Evolutionary conservation across 2,329 filamentous ascomycete species (phyloP).

Genomic region (Colletotrichum chrysophilum): DNA sequence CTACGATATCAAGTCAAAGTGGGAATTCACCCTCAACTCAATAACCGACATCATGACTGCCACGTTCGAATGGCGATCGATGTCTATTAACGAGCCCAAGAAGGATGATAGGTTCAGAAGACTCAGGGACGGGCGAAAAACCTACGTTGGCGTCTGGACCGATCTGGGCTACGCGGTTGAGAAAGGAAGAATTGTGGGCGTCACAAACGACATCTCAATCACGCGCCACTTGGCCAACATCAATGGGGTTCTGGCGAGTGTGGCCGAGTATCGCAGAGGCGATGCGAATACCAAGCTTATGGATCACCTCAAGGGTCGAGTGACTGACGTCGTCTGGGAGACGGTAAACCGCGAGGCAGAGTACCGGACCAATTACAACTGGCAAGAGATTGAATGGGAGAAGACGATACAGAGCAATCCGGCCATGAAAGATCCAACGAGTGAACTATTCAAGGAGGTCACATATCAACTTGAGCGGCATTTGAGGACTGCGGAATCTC

Average conservation of each 20-base stretch:
- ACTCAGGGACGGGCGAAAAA: not conserved
- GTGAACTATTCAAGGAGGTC: not conserved
- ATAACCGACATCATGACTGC: rapidly evolving
- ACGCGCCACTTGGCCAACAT: not conserved
- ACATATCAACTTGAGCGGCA: not conserved
- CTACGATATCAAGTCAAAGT: not conserved
- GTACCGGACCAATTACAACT: not conserved
- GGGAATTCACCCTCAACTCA: not conserved
- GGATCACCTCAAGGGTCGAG: not conserved
- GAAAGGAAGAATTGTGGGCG: not conserved
- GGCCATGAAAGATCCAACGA: not conserved
- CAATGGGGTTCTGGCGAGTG: not conserved
- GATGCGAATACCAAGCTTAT: not conserved
- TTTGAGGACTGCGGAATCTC: not conserved
- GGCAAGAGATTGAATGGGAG: not conserved
- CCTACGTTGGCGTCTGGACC: not conserved
- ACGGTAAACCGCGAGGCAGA: not conserved
- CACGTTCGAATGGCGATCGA: not conserved
- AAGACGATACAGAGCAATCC: not conserved
- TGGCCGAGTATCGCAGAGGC: not conserved
- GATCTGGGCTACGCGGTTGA: not conserved
- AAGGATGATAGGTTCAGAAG: not conserved
- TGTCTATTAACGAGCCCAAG: not conserved
- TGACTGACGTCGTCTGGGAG: not conserved
- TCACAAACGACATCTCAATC: not conserved